Evolutionary conservation across 2,329 filamentous ascomycete genomes (phyloP).

Genomic region (Aspergillus japonicus): DNA sequence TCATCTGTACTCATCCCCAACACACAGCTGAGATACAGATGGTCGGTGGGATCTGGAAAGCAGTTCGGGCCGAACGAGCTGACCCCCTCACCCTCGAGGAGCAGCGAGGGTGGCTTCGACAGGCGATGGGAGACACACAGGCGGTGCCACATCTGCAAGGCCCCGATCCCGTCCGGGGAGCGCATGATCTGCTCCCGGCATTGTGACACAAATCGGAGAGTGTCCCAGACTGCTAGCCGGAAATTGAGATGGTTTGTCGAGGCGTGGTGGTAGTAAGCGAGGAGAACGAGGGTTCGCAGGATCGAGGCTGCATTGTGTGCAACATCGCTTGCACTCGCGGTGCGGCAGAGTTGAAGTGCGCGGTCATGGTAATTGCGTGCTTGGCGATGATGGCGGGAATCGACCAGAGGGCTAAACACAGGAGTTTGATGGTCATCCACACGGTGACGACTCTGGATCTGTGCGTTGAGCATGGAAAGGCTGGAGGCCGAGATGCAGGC

Average conservation of each 20-base stretch:
- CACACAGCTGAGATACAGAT: conserved; percentile 18
- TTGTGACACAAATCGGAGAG: conserved; percentile 10
- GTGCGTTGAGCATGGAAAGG: conserved; percentile 16
- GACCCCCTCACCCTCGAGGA: conserved; percentile 18
- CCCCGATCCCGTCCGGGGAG: neutral
- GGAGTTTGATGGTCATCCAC: neutral
- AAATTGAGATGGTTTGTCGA: conserved; percentile 15
- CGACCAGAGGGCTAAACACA: conserved; percentile 8
- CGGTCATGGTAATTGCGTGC: conserved; percentile 10
- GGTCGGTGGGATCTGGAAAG: conserved; percentile 13
- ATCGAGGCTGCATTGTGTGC: neutral
- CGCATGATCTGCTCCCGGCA: neutral
- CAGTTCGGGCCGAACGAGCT: conserved; percentile 11
- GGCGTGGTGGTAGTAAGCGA: conserved; percentile 19
- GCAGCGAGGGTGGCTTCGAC: conserved; percentile 17
- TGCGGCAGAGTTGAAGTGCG: conserved; percentile 1
- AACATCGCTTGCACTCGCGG: neutral
- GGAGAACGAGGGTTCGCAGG: conserved; percentile 8
- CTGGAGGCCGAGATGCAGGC: conserved; percentile 19
- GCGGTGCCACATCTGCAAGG: conserved; percentile 25
- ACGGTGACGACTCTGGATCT: conserved; percentile 7
- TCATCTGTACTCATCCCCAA: conserved; percentile 20
- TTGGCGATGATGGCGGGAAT: neutral
- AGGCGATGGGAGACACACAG: conserved; percentile 20
- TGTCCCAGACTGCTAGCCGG: conserved; percentile 12